phyloP scores from a whole-genome alignment of 2,329 filamentous ascomycete species.

The Alternaria triticimaculans region DNA sequence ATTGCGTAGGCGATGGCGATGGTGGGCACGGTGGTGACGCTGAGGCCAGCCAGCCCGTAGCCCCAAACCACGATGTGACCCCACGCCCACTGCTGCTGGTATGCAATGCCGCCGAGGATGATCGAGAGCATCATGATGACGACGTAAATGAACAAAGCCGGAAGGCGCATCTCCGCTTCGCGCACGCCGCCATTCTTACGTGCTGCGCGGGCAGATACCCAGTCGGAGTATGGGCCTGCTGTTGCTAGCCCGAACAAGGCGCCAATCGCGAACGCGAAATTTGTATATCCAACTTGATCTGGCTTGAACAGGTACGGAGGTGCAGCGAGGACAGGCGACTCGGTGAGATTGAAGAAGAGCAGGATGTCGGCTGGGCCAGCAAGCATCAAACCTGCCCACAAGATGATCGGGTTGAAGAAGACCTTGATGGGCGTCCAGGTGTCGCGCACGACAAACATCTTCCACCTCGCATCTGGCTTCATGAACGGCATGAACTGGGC shows the following conservation, averaged over 20 bases:
- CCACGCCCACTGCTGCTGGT: slow-evolving; percentile 59
- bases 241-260: slow-evolving; percentile 61
- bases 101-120: slow-evolving; percentile 57
- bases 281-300: slow-evolving; percentile 57
- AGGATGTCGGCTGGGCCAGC: slow-evolving; percentile 51
- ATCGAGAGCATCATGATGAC: slow-evolving; percentile 58
- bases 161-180: slow-evolving; percentile 65
- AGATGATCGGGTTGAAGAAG: slow-evolving; percentile 56
- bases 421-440: slow-evolving; percentile 50
- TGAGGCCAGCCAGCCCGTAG: slow-evolving; percentile 53
- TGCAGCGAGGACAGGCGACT: slow-evolving; percentile 55
- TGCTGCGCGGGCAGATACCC: slow-evolving; percentile 62
- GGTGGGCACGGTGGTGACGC: slow-evolving; percentile 52
- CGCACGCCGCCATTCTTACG: slow-evolving; percentile 61
- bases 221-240: slow-evolving; percentile 63
- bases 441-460: slow-evolving; percentile 50
- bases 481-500: slow-evolving; percentile 49
- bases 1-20: slow-evolving; percentile 55
- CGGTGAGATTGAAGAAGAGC: slow-evolving; percentile 60
- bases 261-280: slow-evolving; percentile 57
- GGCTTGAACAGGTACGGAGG: slow-evolving; percentile 57
- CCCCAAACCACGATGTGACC: slow-evolving; percentile 57
- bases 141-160: slow-evolving; percentile 54
- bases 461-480: slow-evolving; percentile 49
- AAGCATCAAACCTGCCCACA: slow-evolving; percentile 45